Evolutionary conservation across 495 filamentous ascomycete species (phyloP), one percentile per base, ranked within the genome.

Genomic region (Hypoxylon intermedium): DNA sequence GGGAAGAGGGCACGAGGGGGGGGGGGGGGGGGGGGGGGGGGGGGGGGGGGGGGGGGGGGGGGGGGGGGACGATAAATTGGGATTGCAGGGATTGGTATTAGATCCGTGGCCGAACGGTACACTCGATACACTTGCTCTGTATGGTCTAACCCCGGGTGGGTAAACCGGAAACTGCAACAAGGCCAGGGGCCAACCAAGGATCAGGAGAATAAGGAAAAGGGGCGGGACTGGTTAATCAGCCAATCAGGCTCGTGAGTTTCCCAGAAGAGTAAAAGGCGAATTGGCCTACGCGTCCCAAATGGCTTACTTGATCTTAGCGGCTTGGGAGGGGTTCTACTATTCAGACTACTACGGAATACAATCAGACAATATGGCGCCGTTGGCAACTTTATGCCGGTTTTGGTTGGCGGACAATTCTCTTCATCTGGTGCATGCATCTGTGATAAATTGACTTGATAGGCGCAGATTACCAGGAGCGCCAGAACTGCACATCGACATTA

Each of bases 41-140:
- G n/a, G n/a, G n/a, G n/a, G n/a, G n/a, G n/a, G n/a, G n/a, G n/a
- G n/a, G n/a, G n/a, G n/a, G n/a, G n/a, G n/a, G n/a, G n/a, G n/a
- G n/a, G n/a, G n/a, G 24, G 62, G 56, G 56, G 24, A 28, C 30
- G 40, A 60, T 65, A 65, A 60, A 65, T 65, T 65, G 62, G 49
- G 52, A 34, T 45, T 51, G 46, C 62, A 56, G 52, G 62, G 62
- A 65, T 60, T 52, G 5, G 46, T 48, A 60, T 65, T 65, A 60
- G 62, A 64, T 64, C 61, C 56, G 52, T 60, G 56, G 52, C 40
- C 62, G 62, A 52, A 56, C 33, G 44, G 47, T 60, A 60, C 62
- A 51, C 52, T 30, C 56, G 49, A 33, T 58, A 58, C 33, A 51
- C 19, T 23, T 4, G 4, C 24, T 26, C 3, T 26, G 24, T 7